A percentile compares a stretch with the other conserved stretches of the same genome.
Evolutionary conservation across 176 grass and related monocot genomes (phyloP).

Genomic region (Avena insularis): DNA sequence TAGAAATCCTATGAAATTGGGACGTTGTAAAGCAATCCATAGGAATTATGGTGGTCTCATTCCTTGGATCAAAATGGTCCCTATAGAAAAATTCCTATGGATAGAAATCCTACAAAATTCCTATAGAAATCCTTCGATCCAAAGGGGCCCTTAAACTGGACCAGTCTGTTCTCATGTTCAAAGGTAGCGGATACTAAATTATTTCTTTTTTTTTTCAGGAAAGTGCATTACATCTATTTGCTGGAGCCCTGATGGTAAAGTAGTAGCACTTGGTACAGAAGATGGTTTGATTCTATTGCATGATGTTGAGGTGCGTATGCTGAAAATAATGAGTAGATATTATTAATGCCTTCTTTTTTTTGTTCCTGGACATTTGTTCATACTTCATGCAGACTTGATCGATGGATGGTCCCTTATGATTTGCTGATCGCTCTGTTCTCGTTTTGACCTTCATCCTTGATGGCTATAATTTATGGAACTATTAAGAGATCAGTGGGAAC

Average conservation of each 20-base stretch:
- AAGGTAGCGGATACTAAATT: slow-evolving; percentile 30
- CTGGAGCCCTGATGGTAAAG: slow-evolving; percentile 98
- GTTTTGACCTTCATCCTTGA: slow-evolving; percentile 8
- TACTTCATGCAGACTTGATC: slow-evolving; percentile 27
- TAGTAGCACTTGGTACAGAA: slow-evolving; percentile 85
- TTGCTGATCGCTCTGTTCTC: neutral
- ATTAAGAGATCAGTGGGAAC: neutral
- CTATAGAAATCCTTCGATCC: neutral
- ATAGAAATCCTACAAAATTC: neutral
- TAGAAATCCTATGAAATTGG: neutral
- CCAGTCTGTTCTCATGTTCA: neutral
- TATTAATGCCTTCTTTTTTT: slow-evolving; percentile 14
- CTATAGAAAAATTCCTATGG: neutral
- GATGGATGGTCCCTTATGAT: neutral
- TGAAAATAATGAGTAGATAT: slow-evolving; percentile 16
- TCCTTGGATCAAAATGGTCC: neutral
- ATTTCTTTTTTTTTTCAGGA: slow-evolving; percentile 51
- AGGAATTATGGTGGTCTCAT: neutral
- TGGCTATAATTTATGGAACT: neutral
- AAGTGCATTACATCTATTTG: slow-evolving; percentile 91
- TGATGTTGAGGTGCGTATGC: slow-evolving; percentile 85
- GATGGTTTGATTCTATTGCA: slow-evolving; percentile 85
- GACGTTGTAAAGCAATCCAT: neutral
- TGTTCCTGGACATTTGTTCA: neutral
- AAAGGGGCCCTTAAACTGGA: slow-evolving; percentile 1